A percentile compares a stretch with the other conserved stretches of the same genome.
phyloP scores from a whole-genome alignment of 2,329 filamentous ascomycete genomes.

The Dactylonectria estremocensis region DNA sequence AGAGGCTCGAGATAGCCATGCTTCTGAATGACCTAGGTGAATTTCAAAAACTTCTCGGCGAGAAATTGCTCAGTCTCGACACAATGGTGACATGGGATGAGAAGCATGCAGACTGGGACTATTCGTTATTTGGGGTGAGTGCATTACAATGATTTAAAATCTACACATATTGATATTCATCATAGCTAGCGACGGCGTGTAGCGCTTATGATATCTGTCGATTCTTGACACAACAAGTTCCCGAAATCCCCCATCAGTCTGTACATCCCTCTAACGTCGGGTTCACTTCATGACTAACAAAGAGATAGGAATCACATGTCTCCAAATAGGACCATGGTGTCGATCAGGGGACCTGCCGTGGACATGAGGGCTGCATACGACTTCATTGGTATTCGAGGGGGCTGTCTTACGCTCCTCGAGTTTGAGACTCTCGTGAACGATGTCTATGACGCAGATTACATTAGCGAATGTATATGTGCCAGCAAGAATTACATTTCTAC shows the following conservation, averaged over 20 bases:
- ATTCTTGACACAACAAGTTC: not conserved
- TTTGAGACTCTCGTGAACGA: not conserved
- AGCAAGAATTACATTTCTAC: not conserved
- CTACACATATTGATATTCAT: not conserved
- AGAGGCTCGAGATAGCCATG: accelerated
- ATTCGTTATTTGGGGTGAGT: constrained; percentile 19
- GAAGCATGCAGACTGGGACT: not conserved
- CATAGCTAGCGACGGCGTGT: not conserved
- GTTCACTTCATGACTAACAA: not conserved
- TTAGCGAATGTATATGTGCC: not conserved
- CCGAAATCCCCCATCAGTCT: not conserved
- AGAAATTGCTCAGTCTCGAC: not conserved
- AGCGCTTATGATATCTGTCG: not conserved
- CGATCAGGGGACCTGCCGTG: not conserved
- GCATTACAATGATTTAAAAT: not conserved
- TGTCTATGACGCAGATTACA: no score
- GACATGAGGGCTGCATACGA: not conserved
- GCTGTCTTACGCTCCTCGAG: not conserved
- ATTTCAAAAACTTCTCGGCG: not conserved
- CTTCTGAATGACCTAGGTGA: accelerated
- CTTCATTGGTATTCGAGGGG: not conserved
- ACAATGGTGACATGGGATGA: not conserved
- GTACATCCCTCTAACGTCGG: not conserved
- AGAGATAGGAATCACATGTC: constrained; percentile 1
- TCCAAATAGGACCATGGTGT: not conserved